phyloP scores from a whole-genome alignment of 176 grass and related monocot species.

The Aegilops longissima region DNA sequence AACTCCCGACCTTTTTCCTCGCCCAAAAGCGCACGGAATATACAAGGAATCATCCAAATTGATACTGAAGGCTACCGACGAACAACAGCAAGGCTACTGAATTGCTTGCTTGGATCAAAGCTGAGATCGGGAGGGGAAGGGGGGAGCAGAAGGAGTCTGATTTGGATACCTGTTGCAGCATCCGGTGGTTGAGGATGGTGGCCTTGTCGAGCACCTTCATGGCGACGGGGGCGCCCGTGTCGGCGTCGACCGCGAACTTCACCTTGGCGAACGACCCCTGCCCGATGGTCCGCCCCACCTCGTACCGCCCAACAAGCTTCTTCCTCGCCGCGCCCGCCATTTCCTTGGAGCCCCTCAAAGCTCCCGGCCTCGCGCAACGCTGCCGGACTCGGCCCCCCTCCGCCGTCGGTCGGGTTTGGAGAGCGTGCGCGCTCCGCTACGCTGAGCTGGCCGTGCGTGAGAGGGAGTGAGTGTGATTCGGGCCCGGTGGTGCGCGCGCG shows the following conservation, averaged over 20 bases:
- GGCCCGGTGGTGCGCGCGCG: not conserved
- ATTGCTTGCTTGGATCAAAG: not conserved
- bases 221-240: constrained; percentile 63
- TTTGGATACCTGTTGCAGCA: constrained; percentile 77
- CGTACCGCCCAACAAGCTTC: constrained; percentile 82
- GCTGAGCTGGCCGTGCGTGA: not conserved
- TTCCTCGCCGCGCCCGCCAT: constrained; percentile 41
- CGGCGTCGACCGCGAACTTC: constrained; percentile 77
- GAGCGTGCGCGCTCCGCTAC: not conserved
- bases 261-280: constrained; percentile 96
- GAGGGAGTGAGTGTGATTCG: not conserved
- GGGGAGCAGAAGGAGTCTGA: not conserved
- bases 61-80: not conserved
- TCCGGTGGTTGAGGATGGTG: constrained; percentile 80
- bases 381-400: not conserved
- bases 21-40: not conserved
- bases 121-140: not conserved
- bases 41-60: not conserved
- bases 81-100: not conserved
- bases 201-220: constrained; percentile 90
- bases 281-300: constrained; percentile 88
- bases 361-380: not conserved
- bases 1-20: not conserved
- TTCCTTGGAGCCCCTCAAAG: not conserved
- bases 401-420: not conserved